Conservation (phyloP, 1,284 basidiomycete genomes). For the Cutaneotrichosporon sp. region DNA sequence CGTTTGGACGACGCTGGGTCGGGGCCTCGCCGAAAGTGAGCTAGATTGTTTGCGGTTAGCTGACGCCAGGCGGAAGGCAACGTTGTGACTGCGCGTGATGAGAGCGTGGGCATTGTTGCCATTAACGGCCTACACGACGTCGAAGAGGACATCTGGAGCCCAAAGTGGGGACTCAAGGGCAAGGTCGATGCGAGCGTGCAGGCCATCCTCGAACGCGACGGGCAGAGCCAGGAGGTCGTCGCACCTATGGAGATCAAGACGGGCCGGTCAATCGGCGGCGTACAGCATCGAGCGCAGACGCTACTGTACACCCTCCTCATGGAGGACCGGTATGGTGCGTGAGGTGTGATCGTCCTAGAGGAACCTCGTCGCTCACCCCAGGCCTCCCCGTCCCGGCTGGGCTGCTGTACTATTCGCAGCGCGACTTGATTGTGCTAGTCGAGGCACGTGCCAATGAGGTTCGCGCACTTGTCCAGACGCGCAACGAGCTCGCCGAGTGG, state of each 20-base stretch:
- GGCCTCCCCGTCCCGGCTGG: constrained; percentile 60
- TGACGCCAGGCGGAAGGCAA: constrained; percentile 18
- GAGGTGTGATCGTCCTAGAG: constrained; percentile 16
- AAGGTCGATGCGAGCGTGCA: constrained; percentile 91
- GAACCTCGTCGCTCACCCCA: constrained; percentile 15
- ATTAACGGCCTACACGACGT: constrained; percentile 75
- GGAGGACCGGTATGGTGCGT: constrained; percentile 78
- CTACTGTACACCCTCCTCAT: constrained; percentile 94
- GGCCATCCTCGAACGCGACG: constrained; percentile 58
- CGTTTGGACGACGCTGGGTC: constrained; percentile 49
- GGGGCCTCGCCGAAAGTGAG: constrained; percentile 17
- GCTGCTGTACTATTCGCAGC: constrained; percentile 90
- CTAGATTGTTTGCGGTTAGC: background rate
- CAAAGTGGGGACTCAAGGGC: constrained; percentile 90
- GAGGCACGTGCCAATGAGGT: constrained; percentile 77
- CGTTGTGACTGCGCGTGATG: constrained; percentile 30
- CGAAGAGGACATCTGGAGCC: constrained; percentile 97
- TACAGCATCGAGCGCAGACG: constrained; percentile 96
- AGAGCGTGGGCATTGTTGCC: constrained; percentile 56
- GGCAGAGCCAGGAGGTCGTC: constrained; percentile 34
- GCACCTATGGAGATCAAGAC: constrained; percentile 94
- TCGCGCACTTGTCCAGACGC: constrained; percentile 71
- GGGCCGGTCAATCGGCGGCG: constrained; percentile 69
- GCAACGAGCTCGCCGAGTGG: constrained; percentile 83
- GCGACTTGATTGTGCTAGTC: constrained; percentile 79